phyloP scores from a whole-genome alignment of 2,329 filamentous ascomycete genomes.

The Paramyrothecium roridum region DNA sequence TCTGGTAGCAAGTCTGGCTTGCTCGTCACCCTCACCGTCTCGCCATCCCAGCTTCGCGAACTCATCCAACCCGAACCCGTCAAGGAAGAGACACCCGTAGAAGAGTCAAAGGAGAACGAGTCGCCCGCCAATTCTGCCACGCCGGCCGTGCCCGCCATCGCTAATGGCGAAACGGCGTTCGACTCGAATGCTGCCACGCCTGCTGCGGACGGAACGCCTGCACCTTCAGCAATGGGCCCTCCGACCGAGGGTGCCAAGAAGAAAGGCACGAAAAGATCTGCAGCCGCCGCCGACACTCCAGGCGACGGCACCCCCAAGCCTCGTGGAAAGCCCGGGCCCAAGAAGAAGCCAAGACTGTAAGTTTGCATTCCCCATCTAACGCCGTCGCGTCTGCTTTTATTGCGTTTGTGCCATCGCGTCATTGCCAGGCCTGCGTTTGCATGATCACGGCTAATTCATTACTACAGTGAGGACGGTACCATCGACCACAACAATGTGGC shows the following conservation, averaged over 20 bases:
- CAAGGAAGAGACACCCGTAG: constrained; percentile 41
- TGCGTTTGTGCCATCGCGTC: background rate
- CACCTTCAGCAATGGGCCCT: constrained; percentile 55
- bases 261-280: constrained; percentile 70
- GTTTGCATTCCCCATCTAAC: constrained; percentile 34
- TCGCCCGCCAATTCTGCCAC: constrained; percentile 43
- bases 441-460: constrained; percentile 4
- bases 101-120: constrained; percentile 34
- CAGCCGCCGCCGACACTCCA: constrained; percentile 59
- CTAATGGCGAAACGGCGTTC: constrained; percentile 53
- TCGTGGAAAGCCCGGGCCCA: constrained; percentile 86
- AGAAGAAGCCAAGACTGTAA: constrained; percentile 94
- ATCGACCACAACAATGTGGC: constrained; percentile 54
- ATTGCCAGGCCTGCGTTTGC: background rate
- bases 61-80: constrained; percentile 41
- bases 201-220: constrained; percentile 52
- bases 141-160: constrained; percentile 33
- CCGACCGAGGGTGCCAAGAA: constrained; percentile 65
- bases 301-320: constrained; percentile 65
- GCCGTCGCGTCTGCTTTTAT: background rate
- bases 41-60: constrained; percentile 46
- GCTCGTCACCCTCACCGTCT: constrained; percentile 51
- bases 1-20: constrained; percentile 31
- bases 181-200: constrained; percentile 61
- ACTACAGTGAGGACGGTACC: constrained; percentile 57